Percentiles rank a stretch among this genome's conserved stretches.
Evolutionary conservation across 352 stramenopile species (phyloP).

Genomic region (Phytophthora palmivora): DNA sequence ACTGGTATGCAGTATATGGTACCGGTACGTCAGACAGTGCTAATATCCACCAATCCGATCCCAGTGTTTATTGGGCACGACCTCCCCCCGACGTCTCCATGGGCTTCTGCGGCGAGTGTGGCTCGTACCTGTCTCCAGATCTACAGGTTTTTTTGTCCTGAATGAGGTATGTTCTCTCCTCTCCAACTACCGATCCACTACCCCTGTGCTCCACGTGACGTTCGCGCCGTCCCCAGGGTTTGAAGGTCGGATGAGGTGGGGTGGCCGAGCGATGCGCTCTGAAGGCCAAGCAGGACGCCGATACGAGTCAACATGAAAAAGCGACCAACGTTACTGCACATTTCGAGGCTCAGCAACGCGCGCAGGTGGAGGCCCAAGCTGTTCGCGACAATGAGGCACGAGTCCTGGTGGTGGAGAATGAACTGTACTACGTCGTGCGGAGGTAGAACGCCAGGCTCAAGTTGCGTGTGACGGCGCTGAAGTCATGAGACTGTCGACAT

Average conservation of each 20-base stretch:
- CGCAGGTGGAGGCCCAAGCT: slow-evolving; percentile 45
- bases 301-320: slow-evolving; percentile 51
- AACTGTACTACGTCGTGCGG: slow-evolving; percentile 52
- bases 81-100: slow-evolving; percentile 38
- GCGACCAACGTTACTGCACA: slow-evolving; percentile 46
- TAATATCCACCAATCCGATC: slow-evolving; percentile 4
- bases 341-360: slow-evolving; percentile 60
- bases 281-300: slow-evolving; percentile 49
- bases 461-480: slow-evolving; percentile 75
- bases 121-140: slow-evolving; percentile 63
- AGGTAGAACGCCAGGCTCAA: slow-evolving; percentile 63
- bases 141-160: slow-evolving; percentile 73
- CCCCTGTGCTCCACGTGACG: slow-evolving; percentile 25
- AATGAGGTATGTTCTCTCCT: slow-evolving; percentile 63
- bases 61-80: not conserved
- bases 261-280: slow-evolving; percentile 56
- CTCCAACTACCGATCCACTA: slow-evolving; percentile 6
- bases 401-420: slow-evolving; percentile 30
- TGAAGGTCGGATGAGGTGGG: slow-evolving; percentile 43
- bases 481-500: slow-evolving; percentile 60
- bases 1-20: too few species aligned
- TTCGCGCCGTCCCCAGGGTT: slow-evolving; percentile 26
- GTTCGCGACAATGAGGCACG: slow-evolving; percentile 42
- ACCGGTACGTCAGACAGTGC: too few species aligned
- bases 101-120: slow-evolving; percentile 88